Evolutionary conservation across 352 stramenopile genomes (phyloP), one percentile per base, ranked within the genome.

Genomic region (Phytophthora pini): DNA sequence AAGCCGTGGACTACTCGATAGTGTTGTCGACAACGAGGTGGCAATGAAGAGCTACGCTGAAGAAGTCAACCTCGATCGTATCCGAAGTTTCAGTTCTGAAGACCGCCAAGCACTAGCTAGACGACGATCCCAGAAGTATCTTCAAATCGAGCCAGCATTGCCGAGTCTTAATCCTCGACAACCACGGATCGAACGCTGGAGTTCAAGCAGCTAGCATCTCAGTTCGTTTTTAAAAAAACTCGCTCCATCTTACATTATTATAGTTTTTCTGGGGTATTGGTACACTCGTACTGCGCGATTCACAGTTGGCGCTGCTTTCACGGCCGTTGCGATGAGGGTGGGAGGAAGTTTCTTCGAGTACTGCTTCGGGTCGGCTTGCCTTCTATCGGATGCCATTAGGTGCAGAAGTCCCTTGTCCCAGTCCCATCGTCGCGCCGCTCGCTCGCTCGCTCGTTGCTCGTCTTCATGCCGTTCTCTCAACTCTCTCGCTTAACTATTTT

Each of bases 241-340:
- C 56, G 65, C 66, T 78, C 70, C 70, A 76, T 78, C 70, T 53
- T 76, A 78, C 70, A 78, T 73, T 75, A 68, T 64, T 73, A 65
- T 69, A 66, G 52, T 78, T 78, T 78, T 73, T 76, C 69, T 70
- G 50, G 52, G 32, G 47, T 76, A 70, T 44, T 70, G 46, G 46
- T 74, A 74, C 65, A 74, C 57, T 70, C 58, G 69, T 74, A 72
- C 70, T 74, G 70, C 68, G 47, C 43, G 65, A 58, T 71, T 74
- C 41, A 67, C 69, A 71, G 55, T 73, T 48, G 31, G 36, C 58
- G 54, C 53, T 61, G 58, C 63, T 60, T 69, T 72, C 61, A 68
- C 56, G 56, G 55, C 36, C 41, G 24, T 51, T 41, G 29, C 45
- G 38, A 68, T 47, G 40, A n/a, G 29, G 7, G 31, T 45, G 32